Percentiles rank a stretch among this genome's conserved stretches.
Conservation (phyloP, 108 stramenopile genomes). For the Parietichytrium sp. region DNA sequence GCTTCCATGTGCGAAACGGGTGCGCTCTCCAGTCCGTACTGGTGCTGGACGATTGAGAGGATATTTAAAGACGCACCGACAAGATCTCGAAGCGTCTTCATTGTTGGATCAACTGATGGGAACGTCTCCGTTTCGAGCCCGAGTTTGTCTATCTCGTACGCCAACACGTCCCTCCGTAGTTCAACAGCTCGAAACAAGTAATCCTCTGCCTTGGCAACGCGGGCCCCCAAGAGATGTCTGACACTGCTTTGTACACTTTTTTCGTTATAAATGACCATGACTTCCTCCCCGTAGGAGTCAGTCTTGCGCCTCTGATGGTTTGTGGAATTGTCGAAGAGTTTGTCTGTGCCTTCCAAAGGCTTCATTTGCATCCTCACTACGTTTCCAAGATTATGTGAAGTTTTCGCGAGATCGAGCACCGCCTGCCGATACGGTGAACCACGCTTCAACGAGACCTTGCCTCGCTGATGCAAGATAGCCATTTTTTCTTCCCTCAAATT, state of each 20-base stretch:
- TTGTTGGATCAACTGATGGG: neutral
- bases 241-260: neutral
- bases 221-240: neutral
- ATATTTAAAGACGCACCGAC: neutral
- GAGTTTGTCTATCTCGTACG: neutral
- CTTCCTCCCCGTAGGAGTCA: neutral
- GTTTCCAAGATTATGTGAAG: neutral
- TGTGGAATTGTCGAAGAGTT: too few relatives aligned
- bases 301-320: neutral
- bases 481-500: neutral
- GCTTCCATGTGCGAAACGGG: neutral
- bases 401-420: neutral
- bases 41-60: neutral
- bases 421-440: neutral
- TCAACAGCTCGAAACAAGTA: neutral
- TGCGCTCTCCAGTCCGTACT: conserved; percentile 7
- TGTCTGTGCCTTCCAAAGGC: too few relatives aligned
- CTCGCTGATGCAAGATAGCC: too few relatives aligned
- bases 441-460: too few relatives aligned
- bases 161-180: neutral
- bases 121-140: neutral
- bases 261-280: neutral
- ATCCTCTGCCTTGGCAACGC: neutral
- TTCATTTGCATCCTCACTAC: too few relatives aligned
- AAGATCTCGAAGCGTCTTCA: neutral